Percentiles rank a stretch among this genome's conserved stretches.
Evolutionary conservation across 495 filamentous ascomycete genomes (phyloP).

Genomic region (Oidiodendron maius): DNA sequence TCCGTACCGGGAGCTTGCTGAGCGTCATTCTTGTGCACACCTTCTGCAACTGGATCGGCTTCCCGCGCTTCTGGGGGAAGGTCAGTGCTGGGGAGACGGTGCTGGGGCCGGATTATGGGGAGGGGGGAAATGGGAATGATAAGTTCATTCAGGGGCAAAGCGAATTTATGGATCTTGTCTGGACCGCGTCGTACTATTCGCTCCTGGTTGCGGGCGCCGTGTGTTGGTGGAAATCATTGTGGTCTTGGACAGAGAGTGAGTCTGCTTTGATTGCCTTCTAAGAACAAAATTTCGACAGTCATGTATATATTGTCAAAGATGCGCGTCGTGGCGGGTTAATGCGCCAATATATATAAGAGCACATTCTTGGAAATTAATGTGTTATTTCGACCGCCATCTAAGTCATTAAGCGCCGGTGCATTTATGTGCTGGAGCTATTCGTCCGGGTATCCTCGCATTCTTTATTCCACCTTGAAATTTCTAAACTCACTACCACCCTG

Average conservation of each 20-base stretch:
- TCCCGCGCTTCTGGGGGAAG: conserved; percentile 81
- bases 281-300: too few species aligned
- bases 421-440: too few species aligned
- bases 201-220: conserved; percentile 66
- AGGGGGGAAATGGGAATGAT: conserved; percentile 12
- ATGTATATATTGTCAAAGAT: too few species aligned
- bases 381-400: too few species aligned
- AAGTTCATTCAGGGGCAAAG: not conserved
- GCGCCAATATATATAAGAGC: too few species aligned
- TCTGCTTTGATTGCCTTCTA: conserved; percentile 39
- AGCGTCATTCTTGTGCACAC: conserved; percentile 70
- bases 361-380: too few species aligned
- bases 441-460: too few species aligned
- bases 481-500: too few species aligned
- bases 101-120: conserved; percentile 13
- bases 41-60: conserved; percentile 89
- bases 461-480: too few species aligned
- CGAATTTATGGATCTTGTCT: conserved; percentile 37
- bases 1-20: conserved; percentile 75
- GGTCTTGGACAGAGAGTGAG: conserved; percentile 62
- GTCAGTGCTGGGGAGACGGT: conserved; percentile 34
- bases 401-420: too few species aligned
- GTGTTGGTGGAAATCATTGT: conserved; percentile 62
- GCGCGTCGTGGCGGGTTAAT: too few species aligned
- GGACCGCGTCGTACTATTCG: conserved; percentile 74